Base-by-base conservation (phyloP, 331 rosid species). In the Stylosanthes scabra region DNA sequence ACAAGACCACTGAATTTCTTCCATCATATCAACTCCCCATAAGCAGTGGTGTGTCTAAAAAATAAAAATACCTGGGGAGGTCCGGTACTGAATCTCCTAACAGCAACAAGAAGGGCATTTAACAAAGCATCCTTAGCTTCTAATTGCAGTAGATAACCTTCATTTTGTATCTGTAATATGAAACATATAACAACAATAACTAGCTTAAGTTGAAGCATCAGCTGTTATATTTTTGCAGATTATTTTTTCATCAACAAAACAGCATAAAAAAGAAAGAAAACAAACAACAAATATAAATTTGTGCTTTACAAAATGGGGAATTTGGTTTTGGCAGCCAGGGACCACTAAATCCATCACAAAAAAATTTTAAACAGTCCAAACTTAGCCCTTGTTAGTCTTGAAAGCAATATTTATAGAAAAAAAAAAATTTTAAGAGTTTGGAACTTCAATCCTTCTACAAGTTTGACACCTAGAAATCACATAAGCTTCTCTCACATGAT, bases 81-180 rank as follows among this genome's bases (percentile, higher is more conserved):
- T 63, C 97, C 98, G 56, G 84, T 82, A 42, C 95, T 85, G 74
- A 86, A 93, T 78, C 89, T 80, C 75, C 85, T 89, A 68, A 96
- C 97, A 2, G 97, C 97, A 47, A 86, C 74, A 76, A 93, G 92
- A 80, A 91, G 97, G 7, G 98, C 97, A 16, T 91, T 89, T 7
- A 89, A 89, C 71, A 93, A 78, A 83, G 95, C 97, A 72, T 93
- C 96, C 78, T 89, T 91, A 69, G 86, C 93, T 74, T 81, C 90
- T 25, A 84, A 81, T 63, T 89, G 96, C 79, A 93, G 71, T 49
- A 29, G 82, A 75, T 71, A 85, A 44, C 92, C 91, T 80, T 93
- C 98, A 63, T 83, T 89, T 75, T 93, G 98, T 81, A 93, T 89
- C 98, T 93, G 89, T 41, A 75, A 84, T 47, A 73, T 16, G 15